Base-by-base conservation (phyloP, 306 rosid species). In the Begonia fuchsioides region DNA sequence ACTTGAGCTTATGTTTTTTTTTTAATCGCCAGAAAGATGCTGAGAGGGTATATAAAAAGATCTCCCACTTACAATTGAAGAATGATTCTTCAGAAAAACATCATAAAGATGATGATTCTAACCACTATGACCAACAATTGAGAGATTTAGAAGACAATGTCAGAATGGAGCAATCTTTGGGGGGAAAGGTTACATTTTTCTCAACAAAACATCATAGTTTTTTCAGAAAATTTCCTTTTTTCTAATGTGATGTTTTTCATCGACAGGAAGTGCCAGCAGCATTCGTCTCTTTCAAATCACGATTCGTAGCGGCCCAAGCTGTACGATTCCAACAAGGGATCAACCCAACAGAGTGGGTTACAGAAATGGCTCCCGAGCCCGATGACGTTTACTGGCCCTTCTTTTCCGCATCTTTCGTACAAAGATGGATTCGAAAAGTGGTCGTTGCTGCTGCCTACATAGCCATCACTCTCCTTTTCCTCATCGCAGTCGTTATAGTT, bases 291-390 rank as follows among this genome's bases (percentile, higher is more conserved):
- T 86, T 86, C 56, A 86, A 86, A 79, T 72, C 93, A 46, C 78
- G 83, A 56, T 71, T 86, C 56, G 83, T 83, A 48, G 90, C 93
- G 57, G 86, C 93, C 6, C 26, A 63, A 47, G 81, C 90, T 49
- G 52, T 74, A 38, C 72, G 66, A 67, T 79, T 82, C 49, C 93
- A 70, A 65, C 93, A 86, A 74, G 76, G 90, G 49, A 57, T 71
- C 44, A 70, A 82, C 51, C 96, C 96, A 41, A 82, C 77, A 4
- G 79, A 86, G 61, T 82, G 96, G 96, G 20, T 74, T 55, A 72
- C 93, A 8, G 96, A 82, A 79, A 62, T 60, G 61, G 90, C 93
- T 56, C 93, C 96, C 0, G 93, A 86, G 52, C 96, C 93, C 39
- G 67, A 45, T n/a, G 93, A 82, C 47, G 86, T 86, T 53, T 56